Percentiles rank a stretch among this genome's conserved stretches.
These are phyloP conservation scores for Fusarium napiforme DNA, from an alignment of 2,329 filamentous ascomycete genomes.

Conservation along the genomic window DNA sequence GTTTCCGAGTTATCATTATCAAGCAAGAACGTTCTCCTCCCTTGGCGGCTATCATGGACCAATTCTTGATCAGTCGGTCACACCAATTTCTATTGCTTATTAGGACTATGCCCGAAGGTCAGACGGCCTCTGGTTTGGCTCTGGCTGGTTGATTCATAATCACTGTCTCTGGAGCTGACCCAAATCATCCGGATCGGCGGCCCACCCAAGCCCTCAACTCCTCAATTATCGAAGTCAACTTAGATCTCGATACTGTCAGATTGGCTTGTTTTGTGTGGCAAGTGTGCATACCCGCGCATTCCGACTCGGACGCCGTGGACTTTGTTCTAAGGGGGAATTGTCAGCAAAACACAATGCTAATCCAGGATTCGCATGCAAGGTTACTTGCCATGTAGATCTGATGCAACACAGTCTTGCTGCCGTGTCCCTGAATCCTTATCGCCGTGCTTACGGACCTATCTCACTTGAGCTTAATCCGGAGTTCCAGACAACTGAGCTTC, in stretches of 20 bases:
- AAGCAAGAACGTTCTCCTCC: constrained; percentile 2
- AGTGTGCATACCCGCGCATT: constrained; percentile 21
- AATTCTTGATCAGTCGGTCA: not conserved
- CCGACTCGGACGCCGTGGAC: constrained; percentile 26
- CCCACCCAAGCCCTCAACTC: constrained; percentile 12
- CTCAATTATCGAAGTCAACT: not conserved
- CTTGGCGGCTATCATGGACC: constrained; percentile 1
- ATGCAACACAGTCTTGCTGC: constrained; percentile 5
- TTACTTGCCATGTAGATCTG: constrained; percentile 15
- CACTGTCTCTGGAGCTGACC: constrained; percentile 9
- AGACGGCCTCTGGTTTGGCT: not conserved
- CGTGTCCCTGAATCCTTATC: constrained; percentile 15
- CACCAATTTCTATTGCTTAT: not conserved
- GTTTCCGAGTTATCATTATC: constrained; percentile 10
- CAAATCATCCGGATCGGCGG: constrained; percentile 9
- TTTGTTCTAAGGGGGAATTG: constrained; percentile 1
- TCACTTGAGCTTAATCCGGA: constrained; percentile 60
- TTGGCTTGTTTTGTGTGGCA: constrained; percentile 8
- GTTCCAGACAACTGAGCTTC: constrained; percentile 63
- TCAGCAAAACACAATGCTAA: constrained; percentile 18
- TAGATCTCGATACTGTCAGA: constrained; percentile 30
- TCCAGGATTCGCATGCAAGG: constrained; percentile 12
- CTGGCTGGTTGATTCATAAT: constrained; percentile 24
- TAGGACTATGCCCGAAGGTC: constrained; percentile 3
- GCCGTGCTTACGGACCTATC: not conserved